phyloP scores from a whole-genome alignment of 352 stramenopile genomes.

The Phytopythium montanum region DNA sequence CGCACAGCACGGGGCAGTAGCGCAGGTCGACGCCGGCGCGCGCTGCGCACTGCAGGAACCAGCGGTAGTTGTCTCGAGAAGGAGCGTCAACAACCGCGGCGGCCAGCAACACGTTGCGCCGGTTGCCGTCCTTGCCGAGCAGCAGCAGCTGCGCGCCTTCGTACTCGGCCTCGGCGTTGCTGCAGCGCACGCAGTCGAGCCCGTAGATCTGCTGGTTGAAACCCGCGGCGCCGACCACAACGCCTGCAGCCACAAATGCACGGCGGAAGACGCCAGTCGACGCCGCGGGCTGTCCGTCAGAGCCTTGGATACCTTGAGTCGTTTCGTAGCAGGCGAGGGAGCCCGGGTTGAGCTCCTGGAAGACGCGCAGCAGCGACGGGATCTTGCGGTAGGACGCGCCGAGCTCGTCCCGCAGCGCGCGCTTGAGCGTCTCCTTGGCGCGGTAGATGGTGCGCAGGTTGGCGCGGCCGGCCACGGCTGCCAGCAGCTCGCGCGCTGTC shows the following conservation, averaged over 20 bases:
- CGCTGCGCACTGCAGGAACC: conserved; percentile 46
- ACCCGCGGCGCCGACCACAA: conserved; percentile 32
- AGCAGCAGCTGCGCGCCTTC: conserved; percentile 45
- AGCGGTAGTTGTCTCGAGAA: conserved; percentile 39
- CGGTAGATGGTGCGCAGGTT: conserved; percentile 59
- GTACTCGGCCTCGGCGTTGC: conserved; percentile 28
- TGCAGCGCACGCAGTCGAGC: conserved; percentile 31
- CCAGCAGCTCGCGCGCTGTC: conserved; percentile 31
- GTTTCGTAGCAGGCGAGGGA: conserved; percentile 25
- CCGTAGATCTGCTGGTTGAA: conserved; percentile 58
- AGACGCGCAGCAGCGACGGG: conserved; percentile 33
- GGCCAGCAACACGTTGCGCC: conserved; percentile 34
- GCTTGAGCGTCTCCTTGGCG: conserved; percentile 43
- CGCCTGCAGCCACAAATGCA: conserved; percentile 40
- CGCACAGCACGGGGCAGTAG: conserved; percentile 39
- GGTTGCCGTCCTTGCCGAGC: conserved; percentile 51
- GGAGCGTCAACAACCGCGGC: conserved; percentile 33
- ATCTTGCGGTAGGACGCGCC: conserved; percentile 37
- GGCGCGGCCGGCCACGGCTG: conserved; percentile 28
- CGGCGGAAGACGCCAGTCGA: conserved; percentile 26
- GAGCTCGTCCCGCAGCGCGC: conserved; percentile 24
- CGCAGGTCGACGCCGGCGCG: conserved; percentile 36
- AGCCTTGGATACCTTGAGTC: not conserved
- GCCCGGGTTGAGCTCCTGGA: conserved; percentile 30
- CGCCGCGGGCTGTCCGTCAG: conserved; percentile 13